Conservation (phyloP, 1,139 yeast species). For the Wickerhamiella infanticola region DNA sequence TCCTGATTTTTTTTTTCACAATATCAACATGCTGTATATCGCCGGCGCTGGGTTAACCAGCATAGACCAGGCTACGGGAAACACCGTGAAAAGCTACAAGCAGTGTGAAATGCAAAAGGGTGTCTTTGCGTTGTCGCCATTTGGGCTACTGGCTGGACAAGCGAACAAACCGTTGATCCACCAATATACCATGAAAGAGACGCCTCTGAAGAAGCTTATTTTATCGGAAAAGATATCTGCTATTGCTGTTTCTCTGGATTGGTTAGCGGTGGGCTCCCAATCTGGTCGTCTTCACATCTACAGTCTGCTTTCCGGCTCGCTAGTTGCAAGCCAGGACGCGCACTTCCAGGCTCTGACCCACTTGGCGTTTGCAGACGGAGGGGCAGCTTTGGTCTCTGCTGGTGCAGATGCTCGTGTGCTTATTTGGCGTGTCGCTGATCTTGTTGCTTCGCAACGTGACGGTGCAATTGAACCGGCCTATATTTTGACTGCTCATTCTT, state of each 20-base stretch:
- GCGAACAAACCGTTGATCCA: slow-evolving; percentile 56
- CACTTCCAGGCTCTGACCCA: slow-evolving; percentile 68
- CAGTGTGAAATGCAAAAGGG: slow-evolving; percentile 10
- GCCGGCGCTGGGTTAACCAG: background rate
- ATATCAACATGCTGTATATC: background rate
- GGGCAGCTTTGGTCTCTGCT: slow-evolving; percentile 55
- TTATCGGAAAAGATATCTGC: slow-evolving; percentile 48
- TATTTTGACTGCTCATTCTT: slow-evolving; percentile 58
- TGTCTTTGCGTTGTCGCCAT: background rate
- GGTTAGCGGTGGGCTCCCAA: slow-evolving; percentile 54
- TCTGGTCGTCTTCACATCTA: slow-evolving; percentile 69
- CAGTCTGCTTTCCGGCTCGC: slow-evolving; percentile 70
- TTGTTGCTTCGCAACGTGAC: slow-evolving; percentile 30
- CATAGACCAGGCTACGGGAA: slow-evolving; percentile 12
- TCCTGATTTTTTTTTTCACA: background rate
- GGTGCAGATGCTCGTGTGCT: slow-evolving; percentile 69
- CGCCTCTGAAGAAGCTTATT: slow-evolving; percentile 69
- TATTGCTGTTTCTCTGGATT: slow-evolving; percentile 33
- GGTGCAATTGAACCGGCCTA: slow-evolving; percentile 27
- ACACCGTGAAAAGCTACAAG: slow-evolving; percentile 11
- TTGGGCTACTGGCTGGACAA: slow-evolving; percentile 29
- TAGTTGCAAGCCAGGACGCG: slow-evolving; percentile 58
- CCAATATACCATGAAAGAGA: slow-evolving; percentile 64
- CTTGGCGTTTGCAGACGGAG: slow-evolving; percentile 46
- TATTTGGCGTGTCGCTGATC: slow-evolving; percentile 56